Percentiles rank a stretch among this genome's conserved stretches.
These are phyloP conservation scores for Aspergillus versicolor DNA, from an alignment of 2,329 filamentous ascomycete genomes.

Conservation along the genomic window DNA sequence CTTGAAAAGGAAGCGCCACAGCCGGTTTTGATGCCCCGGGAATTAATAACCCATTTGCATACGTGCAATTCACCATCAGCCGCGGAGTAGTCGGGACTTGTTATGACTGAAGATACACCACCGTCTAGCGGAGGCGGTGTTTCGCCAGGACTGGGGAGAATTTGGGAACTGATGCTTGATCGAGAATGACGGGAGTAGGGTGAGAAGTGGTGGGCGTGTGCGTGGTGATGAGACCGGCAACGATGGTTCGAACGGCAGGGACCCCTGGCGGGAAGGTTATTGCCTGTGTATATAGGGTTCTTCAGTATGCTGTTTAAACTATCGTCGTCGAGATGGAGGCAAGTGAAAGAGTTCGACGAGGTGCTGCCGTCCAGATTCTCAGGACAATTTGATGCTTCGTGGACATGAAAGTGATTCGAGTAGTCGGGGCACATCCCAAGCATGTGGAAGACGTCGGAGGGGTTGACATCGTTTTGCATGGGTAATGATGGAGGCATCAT, in stretches of 20 bases:
- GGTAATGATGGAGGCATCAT: slow-evolving; percentile 24
- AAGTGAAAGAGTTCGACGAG: slow-evolving; percentile 25
- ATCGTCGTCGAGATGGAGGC: slow-evolving; percentile 33
- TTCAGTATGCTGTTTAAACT: slow-evolving; percentile 30
- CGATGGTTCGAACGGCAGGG: slow-evolving; percentile 33
- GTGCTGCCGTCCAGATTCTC: slow-evolving; percentile 16
- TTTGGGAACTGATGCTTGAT: slow-evolving; percentile 38
- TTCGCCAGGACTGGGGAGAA: slow-evolving; percentile 37
- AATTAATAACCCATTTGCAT: slow-evolving; percentile 37
- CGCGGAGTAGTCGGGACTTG: slow-evolving; percentile 34
- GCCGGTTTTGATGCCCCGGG: slow-evolving; percentile 25
- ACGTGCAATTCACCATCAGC: slow-evolving; percentile 35
- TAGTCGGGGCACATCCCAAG: slow-evolving; percentile 35
- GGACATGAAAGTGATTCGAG: slow-evolving; percentile 26
- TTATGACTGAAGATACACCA: slow-evolving; percentile 35
- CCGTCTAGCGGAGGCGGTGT: slow-evolving; percentile 38
- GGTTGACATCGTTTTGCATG: slow-evolving; percentile 31
- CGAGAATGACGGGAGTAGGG: slow-evolving; percentile 37
- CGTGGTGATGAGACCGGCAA: slow-evolving; percentile 33
- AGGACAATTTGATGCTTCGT: slow-evolving; percentile 17
- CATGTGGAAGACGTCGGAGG: slow-evolving; percentile 37
- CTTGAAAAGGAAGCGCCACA: slow-evolving; percentile 40
- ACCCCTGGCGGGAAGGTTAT: slow-evolving; percentile 22
- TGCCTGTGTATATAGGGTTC: slow-evolving; percentile 24
- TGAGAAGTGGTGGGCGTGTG: slow-evolving; percentile 35